Evolutionary conservation across 2,329 filamentous ascomycete species (phyloP).

Genomic region (Dichotomopilus funicola): DNA sequence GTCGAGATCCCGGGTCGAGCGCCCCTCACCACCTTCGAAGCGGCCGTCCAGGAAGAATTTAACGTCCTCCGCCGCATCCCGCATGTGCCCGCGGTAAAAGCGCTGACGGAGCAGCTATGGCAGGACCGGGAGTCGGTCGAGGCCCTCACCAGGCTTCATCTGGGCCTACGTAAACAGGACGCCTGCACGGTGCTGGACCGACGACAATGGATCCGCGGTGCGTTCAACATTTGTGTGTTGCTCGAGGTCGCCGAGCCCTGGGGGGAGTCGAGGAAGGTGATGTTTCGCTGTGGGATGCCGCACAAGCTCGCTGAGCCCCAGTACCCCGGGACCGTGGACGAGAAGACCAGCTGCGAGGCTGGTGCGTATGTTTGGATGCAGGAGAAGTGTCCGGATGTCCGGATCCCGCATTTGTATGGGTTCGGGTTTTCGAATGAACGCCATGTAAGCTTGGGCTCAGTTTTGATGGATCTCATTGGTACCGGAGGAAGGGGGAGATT

Average conservation of each 20-base stretch:
- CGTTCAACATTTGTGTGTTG: not conserved
- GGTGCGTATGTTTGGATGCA: slow-evolving; percentile 1
- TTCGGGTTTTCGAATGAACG: not conserved
- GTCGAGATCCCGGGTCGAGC: not conserved
- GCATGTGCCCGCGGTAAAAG: not conserved
- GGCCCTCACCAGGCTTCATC: not conserved
- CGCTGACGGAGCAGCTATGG: not conserved
- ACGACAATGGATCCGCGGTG: not conserved
- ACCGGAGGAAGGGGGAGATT: not conserved
- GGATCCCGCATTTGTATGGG: not conserved
- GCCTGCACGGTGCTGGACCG: not conserved
- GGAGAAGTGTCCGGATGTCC: not conserved
- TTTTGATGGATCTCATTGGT: not conserved
- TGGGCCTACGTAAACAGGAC: not conserved
- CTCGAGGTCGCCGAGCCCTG: not conserved
- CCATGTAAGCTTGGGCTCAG: not conserved
- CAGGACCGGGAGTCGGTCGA: not conserved
- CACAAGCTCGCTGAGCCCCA: slow-evolving; percentile 32
- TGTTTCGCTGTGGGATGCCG: slow-evolving; percentile 29
- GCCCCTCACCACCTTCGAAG: not conserved
- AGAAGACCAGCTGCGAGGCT: slow-evolving; percentile 30
- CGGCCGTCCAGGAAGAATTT: slow-evolving; percentile 1
- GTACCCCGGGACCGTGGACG: slow-evolving; percentile 35
- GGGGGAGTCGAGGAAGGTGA: not conserved
- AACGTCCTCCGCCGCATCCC: not conserved